Base-by-base conservation (phyloP, 495 filamentous ascomycete species). In the Podospora didyma region DNA sequence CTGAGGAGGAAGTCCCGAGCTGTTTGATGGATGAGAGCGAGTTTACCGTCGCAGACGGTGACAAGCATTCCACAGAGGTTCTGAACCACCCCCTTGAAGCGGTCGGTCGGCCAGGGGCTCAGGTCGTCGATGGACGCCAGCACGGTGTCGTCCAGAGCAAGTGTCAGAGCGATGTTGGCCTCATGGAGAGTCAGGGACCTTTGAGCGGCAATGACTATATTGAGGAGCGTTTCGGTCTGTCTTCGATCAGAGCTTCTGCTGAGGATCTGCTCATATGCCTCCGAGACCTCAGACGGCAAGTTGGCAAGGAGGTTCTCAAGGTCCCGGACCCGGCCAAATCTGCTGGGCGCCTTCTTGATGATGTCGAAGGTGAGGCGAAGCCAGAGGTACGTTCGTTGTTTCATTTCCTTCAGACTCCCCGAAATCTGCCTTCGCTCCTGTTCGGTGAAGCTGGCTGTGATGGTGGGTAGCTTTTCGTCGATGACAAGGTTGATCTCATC, bases 381-480 rank as follows among this genome's bases (percentile, higher is more conserved):
- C 78, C 75, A 79, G n/a, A 80, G 73, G 60, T 80, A 80, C n/a
- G 75, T 79, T 23, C 74, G 62, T 42, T 78, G 65, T 17, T 72
- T 39, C 57, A 72, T 73, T 26, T 53, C 51, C 54, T 73, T 69
- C 2, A 77, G 62, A 20, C 55, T 57, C 11, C 66, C 37, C 7
- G 62, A 52, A 39, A 31, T 31, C 9, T 9, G 3, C 26, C 9
- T 3, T 3, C 26, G 26, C 4, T 31, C 26, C 26, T 9, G 71
- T 68, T 5, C 51, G 34, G 31, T 23, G 31, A 71, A 64, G 21
- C 37, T 46, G 41, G 5, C 11, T 6, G 56, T 52, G 44, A 72
- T 60, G 2, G 46, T 22, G 7, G 49, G 12, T 7, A 77, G 37
- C 50, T 56, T 58, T 19, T 34, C 42, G 50, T 75, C 70, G 48